These are phyloP conservation scores for Pneumocystis sp. DNA, from an alignment of 1,139 yeast species.

Conservation along the genomic window DNA sequence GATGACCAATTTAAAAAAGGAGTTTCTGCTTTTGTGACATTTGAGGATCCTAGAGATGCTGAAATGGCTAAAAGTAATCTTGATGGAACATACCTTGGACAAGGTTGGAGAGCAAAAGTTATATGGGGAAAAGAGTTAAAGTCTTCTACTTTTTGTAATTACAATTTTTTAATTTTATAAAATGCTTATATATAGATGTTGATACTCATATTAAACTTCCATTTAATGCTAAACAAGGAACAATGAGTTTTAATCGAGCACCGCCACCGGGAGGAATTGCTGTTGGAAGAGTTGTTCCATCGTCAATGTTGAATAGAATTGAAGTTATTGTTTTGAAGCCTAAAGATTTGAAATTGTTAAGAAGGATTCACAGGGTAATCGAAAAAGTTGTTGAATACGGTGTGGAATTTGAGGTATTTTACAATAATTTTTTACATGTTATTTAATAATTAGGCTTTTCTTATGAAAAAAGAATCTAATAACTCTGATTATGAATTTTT, in stretches of 20 bases:
- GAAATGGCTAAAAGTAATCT: slow-evolving; percentile 1
- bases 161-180: neutral
- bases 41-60: neutral
- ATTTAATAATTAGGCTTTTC: neutral
- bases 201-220: neutral
- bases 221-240: neutral
- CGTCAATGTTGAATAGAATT: neutral
- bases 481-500: slow-evolving; percentile 1
- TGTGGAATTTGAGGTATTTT: slow-evolving; percentile 1
- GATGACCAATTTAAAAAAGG: slow-evolving; percentile 1
- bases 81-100: neutral
- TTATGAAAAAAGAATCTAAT: neutral
- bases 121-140: slow-evolving; percentile 1
- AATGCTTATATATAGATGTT: neutral
- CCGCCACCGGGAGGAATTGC: neutral
- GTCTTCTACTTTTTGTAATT: neutral
- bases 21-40: slow-evolving; percentile 1
- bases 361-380: slow-evolving; percentile 1
- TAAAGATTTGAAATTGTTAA: neutral
- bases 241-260: neutral
- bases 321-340: slow-evolving; percentile 1
- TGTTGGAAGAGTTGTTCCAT: neutral
- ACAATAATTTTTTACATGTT: neutral
- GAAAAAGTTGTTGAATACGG: neutral
- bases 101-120: neutral